phyloP scores from a whole-genome alignment of 345 rosid species.

The Hirschfeldia incana region DNA sequence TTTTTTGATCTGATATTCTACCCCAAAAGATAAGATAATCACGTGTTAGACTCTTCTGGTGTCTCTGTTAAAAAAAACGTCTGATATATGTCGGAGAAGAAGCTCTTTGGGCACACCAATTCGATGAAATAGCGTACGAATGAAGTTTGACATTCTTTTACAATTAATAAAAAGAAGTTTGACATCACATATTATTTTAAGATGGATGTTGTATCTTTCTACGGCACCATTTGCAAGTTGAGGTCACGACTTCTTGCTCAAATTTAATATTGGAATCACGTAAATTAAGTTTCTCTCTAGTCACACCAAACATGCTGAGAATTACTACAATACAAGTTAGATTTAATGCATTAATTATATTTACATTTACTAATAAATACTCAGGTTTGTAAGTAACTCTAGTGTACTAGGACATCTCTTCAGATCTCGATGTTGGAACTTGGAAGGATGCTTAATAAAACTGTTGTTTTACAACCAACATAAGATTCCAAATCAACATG shows the following conservation, averaged over 20 bases:
- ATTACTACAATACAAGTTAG: background rate
- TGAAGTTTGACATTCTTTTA: conserved; percentile 15
- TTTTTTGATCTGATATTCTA: background rate
- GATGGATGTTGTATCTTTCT: background rate
- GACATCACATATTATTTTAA: background rate
- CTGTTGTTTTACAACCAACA: background rate
- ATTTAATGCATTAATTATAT: background rate
- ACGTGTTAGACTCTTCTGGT: background rate
- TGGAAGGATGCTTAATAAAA: background rate
- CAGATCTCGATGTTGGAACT: background rate
- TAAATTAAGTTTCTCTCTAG: background rate
- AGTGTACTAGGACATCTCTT: background rate
- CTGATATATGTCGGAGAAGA: background rate
- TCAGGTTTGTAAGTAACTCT: background rate
- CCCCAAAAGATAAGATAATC: background rate
- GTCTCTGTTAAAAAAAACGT: background rate
- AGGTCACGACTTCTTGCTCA: conserved; percentile 2
- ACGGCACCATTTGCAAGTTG: conserved; percentile 12
- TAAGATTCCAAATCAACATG: background rate
- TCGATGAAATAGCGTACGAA: background rate
- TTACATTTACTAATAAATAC: background rate
- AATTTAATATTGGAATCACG: conserved; percentile 6
- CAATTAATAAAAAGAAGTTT: background rate
- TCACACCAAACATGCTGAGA: background rate
- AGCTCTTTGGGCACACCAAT: conserved; percentile 17